Evolutionary conservation across 1,284 basidiomycete species (phyloP), one percentile per base, ranked within the genome.

Genomic region (Pholiota adiposa): DNA sequence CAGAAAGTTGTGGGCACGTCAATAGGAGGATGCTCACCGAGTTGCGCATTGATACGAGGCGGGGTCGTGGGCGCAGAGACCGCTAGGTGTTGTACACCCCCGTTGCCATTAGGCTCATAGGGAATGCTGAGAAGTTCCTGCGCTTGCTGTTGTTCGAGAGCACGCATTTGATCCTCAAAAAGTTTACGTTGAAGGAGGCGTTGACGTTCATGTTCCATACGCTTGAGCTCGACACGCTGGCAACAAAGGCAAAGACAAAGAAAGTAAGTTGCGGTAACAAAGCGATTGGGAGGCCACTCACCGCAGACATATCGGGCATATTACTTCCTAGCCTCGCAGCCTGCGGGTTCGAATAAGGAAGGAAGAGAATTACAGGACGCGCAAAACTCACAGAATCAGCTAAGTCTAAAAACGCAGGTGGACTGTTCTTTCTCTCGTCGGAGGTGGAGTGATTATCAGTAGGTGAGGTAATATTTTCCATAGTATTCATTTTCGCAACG

Each of bases 131-230:
- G 85, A 40, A 93, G 82, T 73, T 90, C 92, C 71, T 94, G 90
- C 18, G 89, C 88, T 75, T 97, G 95, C 73, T 95, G 90, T 67
- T 93, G 92, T 76, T 97, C 96, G 62, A 97, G 84, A 65, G 84
- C 88, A 56, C 89, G 87, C 91, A 97, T 96, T 76, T 97, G 93
- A 68, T 96, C 93, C 75, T 96, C 96, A 72, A 97, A 97, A 68
- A 93, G 78, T 75, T 89, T 92, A 70, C 94, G 88, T 74, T 97
- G 95, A 58, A 93, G 75, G 48, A 79, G 78, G 65, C 94, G 92
- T 76, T 94, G 92, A 58, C 90, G 85, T 75, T 96, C 93, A 72
- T 97, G 93, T 74, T 96, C 93, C 65, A 93, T 78, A 68, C 94
- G 91, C 75, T 96, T 97, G 70, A 94, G 81, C 74, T 96, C 92